Evolutionary conservation across 2,329 filamentous ascomycete genomes (phyloP).

Genomic region (Cladophialophora immunda): DNA sequence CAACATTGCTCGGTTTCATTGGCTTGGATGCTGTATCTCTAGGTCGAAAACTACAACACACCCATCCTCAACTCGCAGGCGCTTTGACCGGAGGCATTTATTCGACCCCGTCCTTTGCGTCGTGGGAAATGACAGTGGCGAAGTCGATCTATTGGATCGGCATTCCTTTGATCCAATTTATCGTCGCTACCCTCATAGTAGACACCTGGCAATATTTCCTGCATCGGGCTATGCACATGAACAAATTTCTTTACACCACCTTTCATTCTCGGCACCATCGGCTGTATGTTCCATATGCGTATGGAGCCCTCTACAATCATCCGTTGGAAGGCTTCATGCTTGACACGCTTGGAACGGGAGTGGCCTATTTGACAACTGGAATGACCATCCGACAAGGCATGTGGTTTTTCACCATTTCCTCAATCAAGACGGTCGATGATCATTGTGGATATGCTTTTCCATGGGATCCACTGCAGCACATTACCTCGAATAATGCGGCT

Average conservation of each 20-base stretch:
- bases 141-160: conserved; percentile 80
- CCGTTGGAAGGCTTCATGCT: conserved; percentile 92
- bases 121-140: conserved; percentile 80
- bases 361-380: conserved; percentile 81
- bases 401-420: conserved; percentile 86
- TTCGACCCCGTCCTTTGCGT: conserved; percentile 75
- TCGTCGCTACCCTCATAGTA: conserved; percentile 76
- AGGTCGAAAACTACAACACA: conserved; percentile 75
- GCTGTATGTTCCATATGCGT: conserved; percentile 96
- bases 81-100: conserved; percentile 83
- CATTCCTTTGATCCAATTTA: conserved; percentile 80
- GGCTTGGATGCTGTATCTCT: conserved; percentile 80
- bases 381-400: conserved; percentile 89
- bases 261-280: conserved; percentile 97
- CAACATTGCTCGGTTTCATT: conserved; percentile 72
- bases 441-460: conserved; percentile 97
- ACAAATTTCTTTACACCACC: conserved; percentile 84
- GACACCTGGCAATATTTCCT: conserved; percentile 99
- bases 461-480: conserved; percentile 89
- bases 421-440: conserved; percentile 96
- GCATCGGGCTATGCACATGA: conserved; percentile 95
- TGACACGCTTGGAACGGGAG: conserved; percentile 85
- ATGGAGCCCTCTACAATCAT: conserved; percentile 96
- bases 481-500: conserved; percentile 92
- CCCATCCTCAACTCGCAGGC: conserved; percentile 77